Evolutionary conservation across 2,329 filamentous ascomycete genomes (phyloP).

Genomic region (Talaromyces sp.): DNA sequence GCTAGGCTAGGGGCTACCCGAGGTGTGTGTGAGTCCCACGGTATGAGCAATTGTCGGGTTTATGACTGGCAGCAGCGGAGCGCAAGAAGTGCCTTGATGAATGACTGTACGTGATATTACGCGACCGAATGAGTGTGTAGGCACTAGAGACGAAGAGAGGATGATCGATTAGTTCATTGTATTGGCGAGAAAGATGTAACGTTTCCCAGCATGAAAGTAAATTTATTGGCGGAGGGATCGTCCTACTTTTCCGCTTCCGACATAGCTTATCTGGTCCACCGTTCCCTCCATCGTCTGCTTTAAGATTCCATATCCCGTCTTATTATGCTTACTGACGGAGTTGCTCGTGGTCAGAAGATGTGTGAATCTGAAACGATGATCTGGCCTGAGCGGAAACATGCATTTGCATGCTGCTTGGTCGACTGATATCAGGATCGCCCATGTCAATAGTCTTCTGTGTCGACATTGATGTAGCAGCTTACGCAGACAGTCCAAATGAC

Average conservation of each 20-base stretch:
- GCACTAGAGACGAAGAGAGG: background rate
- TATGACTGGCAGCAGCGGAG: background rate
- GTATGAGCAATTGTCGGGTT: background rate
- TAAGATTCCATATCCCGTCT: background rate
- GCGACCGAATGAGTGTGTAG: background rate
- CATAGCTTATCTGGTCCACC: constrained; percentile 1
- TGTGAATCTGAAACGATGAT: background rate
- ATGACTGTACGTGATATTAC: background rate
- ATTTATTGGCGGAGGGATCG: constrained; percentile 3
- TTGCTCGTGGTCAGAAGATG: background rate
- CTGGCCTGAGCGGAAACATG: background rate
- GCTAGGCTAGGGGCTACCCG: constrained; percentile 13
- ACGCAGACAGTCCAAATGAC: background rate
- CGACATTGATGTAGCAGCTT: background rate
- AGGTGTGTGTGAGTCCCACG: constrained; percentile 2
- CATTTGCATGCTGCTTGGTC: background rate
- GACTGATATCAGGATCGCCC: background rate
- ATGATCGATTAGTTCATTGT: background rate
- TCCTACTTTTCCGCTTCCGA: constrained; percentile 1
- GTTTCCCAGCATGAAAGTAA: constrained; percentile 2
- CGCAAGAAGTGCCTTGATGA: background rate
- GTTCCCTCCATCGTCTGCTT: background rate
- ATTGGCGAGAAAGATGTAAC: constrained; percentile 1
- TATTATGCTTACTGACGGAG: background rate
- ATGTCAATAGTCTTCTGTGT: background rate